A percentile compares a stretch with the other conserved stretches of the same genome.
phyloP scores from a whole-genome alignment of 2,329 filamentous ascomycete species.

The Diaporthe citri region DNA sequence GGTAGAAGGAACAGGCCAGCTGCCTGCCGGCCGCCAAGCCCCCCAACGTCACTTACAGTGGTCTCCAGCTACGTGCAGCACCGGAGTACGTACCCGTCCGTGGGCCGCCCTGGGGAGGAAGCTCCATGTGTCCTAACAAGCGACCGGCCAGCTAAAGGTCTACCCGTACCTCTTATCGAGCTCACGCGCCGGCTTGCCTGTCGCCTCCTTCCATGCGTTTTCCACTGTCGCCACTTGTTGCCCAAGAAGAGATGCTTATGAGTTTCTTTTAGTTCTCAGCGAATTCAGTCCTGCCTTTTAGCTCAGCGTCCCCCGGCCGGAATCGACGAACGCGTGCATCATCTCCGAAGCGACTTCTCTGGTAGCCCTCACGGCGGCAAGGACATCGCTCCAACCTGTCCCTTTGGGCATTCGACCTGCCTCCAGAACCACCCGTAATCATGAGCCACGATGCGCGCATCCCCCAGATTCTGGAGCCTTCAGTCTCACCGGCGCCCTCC shows the following conservation, averaged over 20 bases:
- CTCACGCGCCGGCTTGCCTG: conserved; percentile 17
- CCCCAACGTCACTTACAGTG: conserved; percentile 5
- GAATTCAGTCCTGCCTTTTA: conserved; percentile 5
- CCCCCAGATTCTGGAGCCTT: conserved; percentile 45
- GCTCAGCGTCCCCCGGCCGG: conserved; percentile 3
- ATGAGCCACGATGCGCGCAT: conserved; percentile 44
- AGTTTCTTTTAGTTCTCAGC: neutral
- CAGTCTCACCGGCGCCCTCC: conserved; percentile 42
- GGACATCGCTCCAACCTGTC: conserved; percentile 16
- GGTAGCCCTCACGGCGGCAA: neutral
- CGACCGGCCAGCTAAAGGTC: conserved; percentile 19
- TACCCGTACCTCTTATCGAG: conserved; percentile 28
- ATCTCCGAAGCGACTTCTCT: conserved; percentile 18
- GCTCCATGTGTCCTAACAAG: conserved; percentile 39
- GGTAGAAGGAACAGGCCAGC: neutral
- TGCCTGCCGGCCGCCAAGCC: conserved; percentile 36
- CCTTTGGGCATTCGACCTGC: neutral
- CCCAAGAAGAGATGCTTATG: conserved; percentile 18
- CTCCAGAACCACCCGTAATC: conserved; percentile 26
- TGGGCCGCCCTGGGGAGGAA: conserved; percentile 21
- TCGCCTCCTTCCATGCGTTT: conserved; percentile 3
- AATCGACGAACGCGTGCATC: conserved; percentile 29
- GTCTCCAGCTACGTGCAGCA: neutral
- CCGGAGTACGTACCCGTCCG: conserved; percentile 11
- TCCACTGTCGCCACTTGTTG: conserved; percentile 1